Evolutionary conservation across 2,329 filamentous ascomycete genomes (phyloP).

Genomic region (Colletotrichum aenigma): DNA sequence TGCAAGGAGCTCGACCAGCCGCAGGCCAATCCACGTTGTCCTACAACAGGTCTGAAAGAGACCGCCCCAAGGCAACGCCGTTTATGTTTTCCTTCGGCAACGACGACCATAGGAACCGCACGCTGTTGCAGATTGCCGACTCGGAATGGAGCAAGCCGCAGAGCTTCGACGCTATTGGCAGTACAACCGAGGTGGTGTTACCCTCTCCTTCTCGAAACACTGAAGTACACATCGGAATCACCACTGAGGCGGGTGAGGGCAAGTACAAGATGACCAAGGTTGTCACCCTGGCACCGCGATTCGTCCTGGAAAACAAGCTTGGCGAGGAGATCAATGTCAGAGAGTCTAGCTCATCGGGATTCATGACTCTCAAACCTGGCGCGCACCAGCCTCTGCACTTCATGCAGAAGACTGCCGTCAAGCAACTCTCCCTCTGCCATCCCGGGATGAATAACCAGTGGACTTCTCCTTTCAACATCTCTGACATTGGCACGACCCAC

Average conservation of each 20-base stretch:
- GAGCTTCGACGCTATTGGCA: slow-evolving; percentile 97
- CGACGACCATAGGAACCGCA: slow-evolving; percentile 90
- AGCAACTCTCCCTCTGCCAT: slow-evolving; percentile 92
- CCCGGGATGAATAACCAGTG: slow-evolving; percentile 95
- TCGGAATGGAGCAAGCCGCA: slow-evolving; percentile 97
- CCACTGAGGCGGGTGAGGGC: slow-evolving; percentile 86
- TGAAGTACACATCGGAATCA: slow-evolving; percentile 91
- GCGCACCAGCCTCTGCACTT: slow-evolving; percentile 88
- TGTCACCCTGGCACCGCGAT: slow-evolving; percentile 89
- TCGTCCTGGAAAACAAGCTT: slow-evolving; percentile 92
- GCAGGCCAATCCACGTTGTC: slow-evolving; percentile 75
- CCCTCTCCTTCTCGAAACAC: slow-evolving; percentile 72
- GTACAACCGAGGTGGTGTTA: slow-evolving; percentile 85
- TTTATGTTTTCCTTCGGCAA: slow-evolving; percentile 96
- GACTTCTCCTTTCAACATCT: slow-evolving; percentile 98
- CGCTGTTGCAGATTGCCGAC: slow-evolving; percentile 83
- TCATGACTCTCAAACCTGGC: slow-evolving; percentile 78
- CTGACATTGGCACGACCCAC: slow-evolving; percentile 89
- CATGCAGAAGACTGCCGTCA: slow-evolving; percentile 79
- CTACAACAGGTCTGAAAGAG: slow-evolving; percentile 49
- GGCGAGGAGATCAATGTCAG: slow-evolving; percentile 87
- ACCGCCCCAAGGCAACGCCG: slow-evolving; percentile 77
- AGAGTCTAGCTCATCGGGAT: slow-evolving; percentile 88
- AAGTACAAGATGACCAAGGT: slow-evolving; percentile 99
- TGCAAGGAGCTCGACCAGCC: slow-evolving; percentile 80